Conservation (phyloP, 2,329 filamentous ascomycete genomes). For the Epichloe festucae region DNA sequence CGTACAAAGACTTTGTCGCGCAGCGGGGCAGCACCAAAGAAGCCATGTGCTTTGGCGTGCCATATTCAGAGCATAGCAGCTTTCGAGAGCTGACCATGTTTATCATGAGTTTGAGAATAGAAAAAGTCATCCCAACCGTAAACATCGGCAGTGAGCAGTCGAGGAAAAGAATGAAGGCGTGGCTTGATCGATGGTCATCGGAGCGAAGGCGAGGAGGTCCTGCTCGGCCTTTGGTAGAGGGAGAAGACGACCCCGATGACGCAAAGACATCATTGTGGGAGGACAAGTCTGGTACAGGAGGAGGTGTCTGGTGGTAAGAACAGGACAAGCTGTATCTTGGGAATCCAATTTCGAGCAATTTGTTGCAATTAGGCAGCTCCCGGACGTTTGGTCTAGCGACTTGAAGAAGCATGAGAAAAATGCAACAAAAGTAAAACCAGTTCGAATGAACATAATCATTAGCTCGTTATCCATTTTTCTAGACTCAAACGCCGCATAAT, state of each 20-base stretch:
- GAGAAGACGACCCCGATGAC: conserved; percentile 20
- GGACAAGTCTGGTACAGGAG: conserved; percentile 24
- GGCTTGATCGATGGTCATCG: conserved; percentile 49
- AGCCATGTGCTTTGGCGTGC: conserved; percentile 82
- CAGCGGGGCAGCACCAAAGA: conserved; percentile 80
- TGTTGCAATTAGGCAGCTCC: neutral
- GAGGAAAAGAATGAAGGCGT: conserved; percentile 48
- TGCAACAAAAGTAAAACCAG: no score
- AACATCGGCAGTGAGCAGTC: conserved; percentile 55
- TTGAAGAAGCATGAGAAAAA: neutral
- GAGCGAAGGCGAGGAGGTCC: conserved; percentile 45
- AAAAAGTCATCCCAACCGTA: conserved; percentile 85
- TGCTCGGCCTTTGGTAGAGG: conserved; percentile 30
- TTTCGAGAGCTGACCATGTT: conserved; percentile 94
- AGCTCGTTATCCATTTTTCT: neutral
- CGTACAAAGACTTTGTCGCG: conserved; percentile 57
- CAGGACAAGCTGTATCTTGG: conserved; percentile 2
- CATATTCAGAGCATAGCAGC: conserved; percentile 90
- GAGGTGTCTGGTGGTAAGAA: conserved; percentile 26
- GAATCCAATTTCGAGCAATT: neutral
- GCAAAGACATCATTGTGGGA: conserved; percentile 22
- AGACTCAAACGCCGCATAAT: conserved; percentile 2
- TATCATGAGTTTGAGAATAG: conserved; percentile 73
- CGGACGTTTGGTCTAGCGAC: neutral
- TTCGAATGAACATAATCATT: neutral